A percentile compares a stretch with the other conserved stretches of the same genome.
phyloP scores from a whole-genome alignment of 2,329 filamentous ascomycete species.

The Cladophialophora exuberans region DNA sequence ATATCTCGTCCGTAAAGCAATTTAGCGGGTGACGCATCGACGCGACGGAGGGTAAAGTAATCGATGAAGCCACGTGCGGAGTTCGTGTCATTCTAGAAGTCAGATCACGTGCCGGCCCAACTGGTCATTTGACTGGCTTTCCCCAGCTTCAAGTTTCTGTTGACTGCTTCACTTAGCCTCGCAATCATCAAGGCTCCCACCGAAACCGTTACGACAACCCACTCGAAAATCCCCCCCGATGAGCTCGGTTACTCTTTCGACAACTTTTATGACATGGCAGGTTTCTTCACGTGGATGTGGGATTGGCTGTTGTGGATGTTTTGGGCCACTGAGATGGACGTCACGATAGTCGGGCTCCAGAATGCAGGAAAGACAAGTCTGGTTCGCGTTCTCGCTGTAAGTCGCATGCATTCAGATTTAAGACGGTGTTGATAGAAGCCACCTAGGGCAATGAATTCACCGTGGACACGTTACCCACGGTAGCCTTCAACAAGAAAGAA shows the following conservation, averaged over 20 bases:
- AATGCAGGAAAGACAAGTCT: slow-evolving; percentile 98
- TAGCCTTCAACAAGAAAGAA: slow-evolving; percentile 98
- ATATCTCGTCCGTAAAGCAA: too few relatives aligned
- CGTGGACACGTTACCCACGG: slow-evolving; percentile 97
- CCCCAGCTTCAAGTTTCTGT: too few relatives aligned
- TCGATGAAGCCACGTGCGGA: too few relatives aligned
- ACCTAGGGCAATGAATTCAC: slow-evolving; percentile 94
- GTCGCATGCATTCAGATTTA: slow-evolving; percentile 42
- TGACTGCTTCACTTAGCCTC: too few relatives aligned
- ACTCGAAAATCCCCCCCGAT: not conserved
- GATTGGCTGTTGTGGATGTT: slow-evolving; percentile 98
- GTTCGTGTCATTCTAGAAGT: too few relatives aligned
- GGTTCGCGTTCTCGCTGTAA: slow-evolving; percentile 90
- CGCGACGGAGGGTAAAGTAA: too few relatives aligned
- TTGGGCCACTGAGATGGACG: slow-evolving; percentile 99
- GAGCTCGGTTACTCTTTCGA: not conserved
- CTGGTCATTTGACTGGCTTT: too few relatives aligned
- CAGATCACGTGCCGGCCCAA: too few relatives aligned
- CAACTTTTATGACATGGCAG: slow-evolving; percentile 66
- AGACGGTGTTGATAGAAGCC: not conserved
- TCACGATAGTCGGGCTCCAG: slow-evolving; percentile 97
- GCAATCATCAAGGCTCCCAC: too few relatives aligned
- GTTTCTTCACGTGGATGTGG: slow-evolving; percentile 91
- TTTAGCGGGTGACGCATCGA: too few relatives aligned
- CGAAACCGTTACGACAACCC: not conserved